Evolutionary conservation across 2,329 filamentous ascomycete genomes (phyloP).

Genomic region (Sclerotinia sclerotiorum): DNA sequence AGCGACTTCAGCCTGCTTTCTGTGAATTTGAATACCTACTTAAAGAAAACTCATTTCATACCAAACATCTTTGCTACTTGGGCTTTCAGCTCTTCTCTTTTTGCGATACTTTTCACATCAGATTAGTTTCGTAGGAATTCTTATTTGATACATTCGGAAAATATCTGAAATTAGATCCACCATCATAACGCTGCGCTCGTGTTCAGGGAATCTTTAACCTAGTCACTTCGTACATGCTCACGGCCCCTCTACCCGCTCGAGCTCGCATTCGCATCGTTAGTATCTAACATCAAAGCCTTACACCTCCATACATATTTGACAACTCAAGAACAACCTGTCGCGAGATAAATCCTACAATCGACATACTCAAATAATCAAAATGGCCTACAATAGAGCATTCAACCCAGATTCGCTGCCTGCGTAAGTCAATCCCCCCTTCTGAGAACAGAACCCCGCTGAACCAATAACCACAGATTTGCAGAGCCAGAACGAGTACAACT

Average conservation of each 20-base stretch:
- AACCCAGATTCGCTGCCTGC: conserved; percentile 94
- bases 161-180: conserved; percentile 12
- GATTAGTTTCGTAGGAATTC: neutral
- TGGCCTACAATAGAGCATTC: conserved; percentile 93
- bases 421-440: conserved; percentile 51
- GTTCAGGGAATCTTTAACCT: neutral
- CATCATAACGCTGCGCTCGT: neutral
- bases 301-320: neutral
- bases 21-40: neutral
- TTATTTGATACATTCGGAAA: neutral
- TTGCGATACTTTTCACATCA: neutral
- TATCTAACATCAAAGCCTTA: neutral
- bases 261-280: neutral
- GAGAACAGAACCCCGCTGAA: conserved; percentile 25
- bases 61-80: neutral
- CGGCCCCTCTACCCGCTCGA: conserved; percentile 10
- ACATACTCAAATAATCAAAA: conserved; percentile 44
- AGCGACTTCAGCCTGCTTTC: neutral
- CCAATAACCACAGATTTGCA: conserved; percentile 47
- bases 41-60: neutral
- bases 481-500: conserved; percentile 48
- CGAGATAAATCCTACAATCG: neutral
- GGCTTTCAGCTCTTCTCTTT: neutral
- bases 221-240: neutral
- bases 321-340: neutral